Evolutionary conservation across 2,329 filamentous ascomycete genomes (phyloP).

Genomic region (Byssochlamys sp.): DNA sequence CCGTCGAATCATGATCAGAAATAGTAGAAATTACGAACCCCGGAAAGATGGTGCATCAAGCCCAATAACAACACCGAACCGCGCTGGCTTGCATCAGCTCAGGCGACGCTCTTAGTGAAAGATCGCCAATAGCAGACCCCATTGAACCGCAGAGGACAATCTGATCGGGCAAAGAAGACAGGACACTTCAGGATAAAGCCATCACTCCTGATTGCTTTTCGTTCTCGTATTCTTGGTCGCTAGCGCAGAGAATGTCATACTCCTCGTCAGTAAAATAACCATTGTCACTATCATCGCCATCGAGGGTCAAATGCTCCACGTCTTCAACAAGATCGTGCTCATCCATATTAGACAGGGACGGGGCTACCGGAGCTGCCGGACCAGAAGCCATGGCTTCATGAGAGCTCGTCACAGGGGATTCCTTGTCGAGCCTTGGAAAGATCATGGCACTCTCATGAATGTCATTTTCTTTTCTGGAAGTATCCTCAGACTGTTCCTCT

Average conservation of each 20-base stretch:
- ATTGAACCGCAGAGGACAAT: background rate
- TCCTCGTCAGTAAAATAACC: constrained; percentile 94
- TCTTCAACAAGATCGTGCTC: constrained; percentile 46
- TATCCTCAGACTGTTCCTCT: constrained; percentile 26
- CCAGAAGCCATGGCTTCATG: constrained; percentile 44
- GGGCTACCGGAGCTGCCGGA: constrained; percentile 20
- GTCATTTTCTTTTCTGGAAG: constrained; percentile 24
- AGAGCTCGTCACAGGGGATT: constrained; percentile 74
- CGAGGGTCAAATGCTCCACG: constrained; percentile 48
- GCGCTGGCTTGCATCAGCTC: background rate
- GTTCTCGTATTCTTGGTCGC: constrained; percentile 69
- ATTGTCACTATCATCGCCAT: constrained; percentile 44
- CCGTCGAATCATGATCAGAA: background rate
- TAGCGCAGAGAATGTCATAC: constrained; percentile 92
- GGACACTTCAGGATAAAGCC: background rate
- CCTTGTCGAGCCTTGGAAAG: constrained; percentile 91
- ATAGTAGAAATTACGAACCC: background rate
- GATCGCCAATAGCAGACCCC: background rate
- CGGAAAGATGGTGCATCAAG: background rate
- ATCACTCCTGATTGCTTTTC: constrained; percentile 21
- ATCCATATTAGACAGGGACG: constrained; percentile 35
- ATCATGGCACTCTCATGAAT: constrained; percentile 65
- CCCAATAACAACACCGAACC: background rate
- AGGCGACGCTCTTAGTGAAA: background rate
- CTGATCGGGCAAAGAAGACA: background rate